Conservation (phyloP, 2,329 filamentous ascomycete species). For the Diaporthe destruens region DNA sequence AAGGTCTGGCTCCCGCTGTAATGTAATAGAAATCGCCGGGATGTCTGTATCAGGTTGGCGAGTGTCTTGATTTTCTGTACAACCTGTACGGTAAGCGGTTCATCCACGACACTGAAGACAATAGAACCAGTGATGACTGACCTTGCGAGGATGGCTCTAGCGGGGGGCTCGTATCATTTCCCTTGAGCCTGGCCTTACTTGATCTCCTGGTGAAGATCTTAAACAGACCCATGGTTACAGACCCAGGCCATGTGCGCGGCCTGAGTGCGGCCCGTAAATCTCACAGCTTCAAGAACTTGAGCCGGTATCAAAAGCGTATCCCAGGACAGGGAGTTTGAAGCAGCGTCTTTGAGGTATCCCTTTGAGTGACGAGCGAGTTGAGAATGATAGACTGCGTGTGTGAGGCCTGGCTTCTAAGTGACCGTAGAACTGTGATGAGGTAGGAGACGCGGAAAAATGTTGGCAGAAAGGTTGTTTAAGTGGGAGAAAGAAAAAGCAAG, state of each 20-base stretch:
- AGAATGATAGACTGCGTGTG: not conserved
- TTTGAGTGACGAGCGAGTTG: not conserved
- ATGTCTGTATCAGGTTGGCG: constrained; percentile 46
- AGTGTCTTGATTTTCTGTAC: not conserved
- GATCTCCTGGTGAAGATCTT: constrained; percentile 51
- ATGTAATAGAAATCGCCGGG: not conserved
- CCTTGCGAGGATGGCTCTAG: constrained; percentile 10
- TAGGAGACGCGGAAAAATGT: not conserved
- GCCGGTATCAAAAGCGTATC: not conserved
- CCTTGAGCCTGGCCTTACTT: constrained; percentile 39
- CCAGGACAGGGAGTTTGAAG: not conserved
- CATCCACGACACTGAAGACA: not conserved
- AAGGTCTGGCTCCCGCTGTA: not conserved
- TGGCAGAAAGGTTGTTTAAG: constrained; percentile 12
- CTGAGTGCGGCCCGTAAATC: not conserved
- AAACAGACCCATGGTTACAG: constrained; percentile 52
- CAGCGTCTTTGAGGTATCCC: not conserved
- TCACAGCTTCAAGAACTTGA: not conserved
- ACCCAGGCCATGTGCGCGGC: constrained; percentile 25
- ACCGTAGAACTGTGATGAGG: not conserved
- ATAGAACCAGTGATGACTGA: not conserved
- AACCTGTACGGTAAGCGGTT: constrained; percentile 4
- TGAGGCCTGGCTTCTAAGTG: not conserved
- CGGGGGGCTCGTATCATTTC: not conserved
- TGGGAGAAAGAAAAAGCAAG: constrained; percentile 17